phyloP scores from a whole-genome alignment of 352 stramenopile species.

The Globisporangium rhizosaccharum region DNA sequence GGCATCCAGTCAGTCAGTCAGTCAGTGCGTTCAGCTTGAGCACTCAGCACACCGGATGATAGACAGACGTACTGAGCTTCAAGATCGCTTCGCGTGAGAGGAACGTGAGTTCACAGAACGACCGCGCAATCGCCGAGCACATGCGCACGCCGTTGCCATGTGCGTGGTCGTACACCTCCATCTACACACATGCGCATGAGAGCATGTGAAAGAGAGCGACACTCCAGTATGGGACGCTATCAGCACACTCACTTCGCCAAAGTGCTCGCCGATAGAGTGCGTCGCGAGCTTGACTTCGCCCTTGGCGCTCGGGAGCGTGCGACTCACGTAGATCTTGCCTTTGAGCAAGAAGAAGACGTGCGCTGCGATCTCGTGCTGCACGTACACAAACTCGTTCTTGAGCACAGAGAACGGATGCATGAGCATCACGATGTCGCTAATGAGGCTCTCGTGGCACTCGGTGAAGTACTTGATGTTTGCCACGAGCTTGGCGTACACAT shows the following conservation, averaged over 20 bases:
- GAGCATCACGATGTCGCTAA: constrained; percentile 80
- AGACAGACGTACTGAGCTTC: constrained; percentile 52
- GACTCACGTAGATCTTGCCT: constrained; percentile 61
- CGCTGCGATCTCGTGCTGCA: constrained; percentile 77
- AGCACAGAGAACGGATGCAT: constrained; percentile 74
- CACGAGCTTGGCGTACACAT: constrained; percentile 66
- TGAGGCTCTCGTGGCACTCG: constrained; percentile 69
- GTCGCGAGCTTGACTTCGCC: constrained; percentile 44
- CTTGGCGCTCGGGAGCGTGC: constrained; percentile 32
- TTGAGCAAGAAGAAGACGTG: constrained; percentile 85
- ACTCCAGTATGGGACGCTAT: no score
- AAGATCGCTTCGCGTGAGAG: constrained; percentile 66
- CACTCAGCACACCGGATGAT: not conserved
- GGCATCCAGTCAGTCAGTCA: not conserved
- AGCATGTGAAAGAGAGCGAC: not conserved
- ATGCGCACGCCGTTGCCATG: constrained; percentile 82
- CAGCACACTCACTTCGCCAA: constrained; percentile 53
- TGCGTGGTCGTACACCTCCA: constrained; percentile 79
- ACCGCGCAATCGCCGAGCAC: constrained; percentile 69
- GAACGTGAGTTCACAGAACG: constrained; percentile 78
- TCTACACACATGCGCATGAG: constrained; percentile 12
- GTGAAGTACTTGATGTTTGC: constrained; percentile 65
- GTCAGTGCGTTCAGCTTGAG: not conserved
- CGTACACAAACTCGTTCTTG: constrained; percentile 75
- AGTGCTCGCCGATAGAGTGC: constrained; percentile 57